These are phyloP conservation scores for Colletotrichum gloeosporioides DNA, from an alignment of 2,329 filamentous ascomycete genomes.

Conservation along the genomic window DNA sequence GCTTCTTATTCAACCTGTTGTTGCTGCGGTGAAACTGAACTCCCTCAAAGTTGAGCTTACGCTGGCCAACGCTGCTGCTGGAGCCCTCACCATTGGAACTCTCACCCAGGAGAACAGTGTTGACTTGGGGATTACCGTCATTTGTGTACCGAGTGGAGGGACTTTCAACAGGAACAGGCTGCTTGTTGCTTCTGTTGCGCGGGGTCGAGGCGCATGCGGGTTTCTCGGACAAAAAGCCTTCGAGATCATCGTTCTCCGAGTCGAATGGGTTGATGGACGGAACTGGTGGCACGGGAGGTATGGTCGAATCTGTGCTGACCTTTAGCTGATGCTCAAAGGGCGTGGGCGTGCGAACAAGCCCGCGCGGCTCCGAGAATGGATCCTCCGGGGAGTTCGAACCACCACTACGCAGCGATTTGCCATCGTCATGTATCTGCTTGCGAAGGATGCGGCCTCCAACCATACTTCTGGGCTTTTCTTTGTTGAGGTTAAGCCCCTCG, in stretches of 20 bases:
- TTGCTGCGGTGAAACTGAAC: neutral
- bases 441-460: conserved; percentile 32
- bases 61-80: neutral
- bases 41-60: neutral
- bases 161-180: neutral
- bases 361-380: conserved; percentile 30
- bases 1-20: conserved; percentile 38
- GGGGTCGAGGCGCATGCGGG: conserved; percentile 45
- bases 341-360: conserved; percentile 24
- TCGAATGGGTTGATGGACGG: conserved; percentile 32
- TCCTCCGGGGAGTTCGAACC: conserved; percentile 30
- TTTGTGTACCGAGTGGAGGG: conserved; percentile 1
- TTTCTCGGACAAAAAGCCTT: conserved; percentile 39
- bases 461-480: conserved; percentile 38
- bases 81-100: neutral
- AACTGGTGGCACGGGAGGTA: neutral
- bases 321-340: conserved; percentile 25
- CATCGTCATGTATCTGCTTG: conserved; percentile 33
- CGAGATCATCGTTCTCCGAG: conserved; percentile 41
- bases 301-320: conserved; percentile 5
- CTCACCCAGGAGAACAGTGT: neutral
- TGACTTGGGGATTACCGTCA: neutral
- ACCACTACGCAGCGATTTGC: conserved; percentile 29
- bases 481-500: conserved; percentile 38
- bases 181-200: conserved; percentile 21